These are phyloP conservation scores for Globisporangium middletonii DNA, from an alignment of 352 stramenopile species.

Conservation along the genomic window DNA sequence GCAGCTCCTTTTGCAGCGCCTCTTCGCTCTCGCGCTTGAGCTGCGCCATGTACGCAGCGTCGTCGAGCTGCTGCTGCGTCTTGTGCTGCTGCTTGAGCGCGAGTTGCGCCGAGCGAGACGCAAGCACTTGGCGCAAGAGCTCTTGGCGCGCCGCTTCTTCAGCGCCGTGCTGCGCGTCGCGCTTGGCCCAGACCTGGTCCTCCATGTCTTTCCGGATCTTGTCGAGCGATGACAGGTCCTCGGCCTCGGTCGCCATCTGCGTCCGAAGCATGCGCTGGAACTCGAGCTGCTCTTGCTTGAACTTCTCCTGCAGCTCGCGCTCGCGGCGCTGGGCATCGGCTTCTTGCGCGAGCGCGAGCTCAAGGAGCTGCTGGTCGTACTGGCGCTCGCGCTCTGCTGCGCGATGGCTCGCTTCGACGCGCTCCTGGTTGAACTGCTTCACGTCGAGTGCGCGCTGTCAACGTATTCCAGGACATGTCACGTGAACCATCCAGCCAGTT, in stretches of 20 bases:
- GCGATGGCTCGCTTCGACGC: conserved; percentile 37
- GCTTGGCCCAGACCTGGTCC: conserved; percentile 68
- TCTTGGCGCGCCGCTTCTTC: conserved; percentile 70
- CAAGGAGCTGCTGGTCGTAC: conserved; percentile 56
- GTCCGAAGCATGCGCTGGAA: conserved; percentile 68
- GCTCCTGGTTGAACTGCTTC: conserved; percentile 69
- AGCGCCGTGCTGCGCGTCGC: conserved; percentile 59
- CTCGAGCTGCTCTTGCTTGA: conserved; percentile 65
- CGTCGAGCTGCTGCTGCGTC: conserved; percentile 33
- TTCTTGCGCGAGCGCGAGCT: conserved; percentile 54
- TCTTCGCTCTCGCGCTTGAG: conserved; percentile 66
- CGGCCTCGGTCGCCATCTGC: conserved; percentile 69
- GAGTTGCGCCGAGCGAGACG: conserved; percentile 49
- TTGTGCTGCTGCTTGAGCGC: conserved; percentile 37
- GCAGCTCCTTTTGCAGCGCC: conserved; percentile 68
- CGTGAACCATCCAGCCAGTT: not conserved
- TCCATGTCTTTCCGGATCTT: conserved; percentile 81
- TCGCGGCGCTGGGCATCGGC: conserved; percentile 51
- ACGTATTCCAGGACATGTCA: not conserved
- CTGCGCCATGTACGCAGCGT: conserved; percentile 55
- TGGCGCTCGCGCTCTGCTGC: conserved; percentile 49
- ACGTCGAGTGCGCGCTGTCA: conserved; percentile 54
- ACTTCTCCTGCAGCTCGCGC: conserved; percentile 52
- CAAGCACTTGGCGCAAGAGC: conserved; percentile 61
- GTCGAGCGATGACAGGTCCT: conserved; percentile 60